Percentiles rank a stretch among this genome's conserved stretches.
These are phyloP conservation scores for Darksidea phi DNA, from an alignment of 495 filamentous ascomycete species.

Conservation along the genomic window DNA sequence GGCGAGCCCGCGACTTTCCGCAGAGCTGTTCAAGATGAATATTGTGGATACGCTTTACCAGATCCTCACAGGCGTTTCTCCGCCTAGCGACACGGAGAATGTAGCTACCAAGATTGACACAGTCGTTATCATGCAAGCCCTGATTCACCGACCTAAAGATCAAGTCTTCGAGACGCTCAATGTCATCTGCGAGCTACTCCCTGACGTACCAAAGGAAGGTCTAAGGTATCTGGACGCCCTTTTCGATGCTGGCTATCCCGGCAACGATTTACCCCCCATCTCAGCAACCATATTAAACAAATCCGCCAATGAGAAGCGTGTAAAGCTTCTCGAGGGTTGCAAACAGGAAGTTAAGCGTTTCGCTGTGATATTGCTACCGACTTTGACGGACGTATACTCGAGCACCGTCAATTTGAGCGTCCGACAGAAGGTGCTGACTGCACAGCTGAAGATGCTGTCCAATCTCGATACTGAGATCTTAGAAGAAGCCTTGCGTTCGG, in stretches of 20 bases:
- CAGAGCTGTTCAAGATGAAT: constrained; percentile 92
- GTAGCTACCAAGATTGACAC: constrained; percentile 89
- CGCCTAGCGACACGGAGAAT: constrained; percentile 76
- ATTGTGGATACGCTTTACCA: constrained; percentile 98
- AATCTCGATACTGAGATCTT: constrained; percentile 82
- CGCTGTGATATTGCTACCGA: constrained; percentile 91
- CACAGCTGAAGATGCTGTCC: constrained; percentile 98
- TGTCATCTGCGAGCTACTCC: constrained; percentile 94
- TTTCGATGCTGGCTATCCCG: constrained; percentile 50
- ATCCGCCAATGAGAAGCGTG: constrained; percentile 70
- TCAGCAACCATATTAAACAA: constrained; percentile 49
- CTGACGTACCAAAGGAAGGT: constrained; percentile 56
- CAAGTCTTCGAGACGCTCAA: constrained; percentile 97
- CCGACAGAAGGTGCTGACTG: constrained; percentile 92
- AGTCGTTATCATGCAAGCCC: constrained; percentile 96
- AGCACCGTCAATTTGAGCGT: constrained; percentile 98
- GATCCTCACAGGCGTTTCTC: constrained; percentile 93
- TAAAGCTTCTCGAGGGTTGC: constrained; percentile 74
- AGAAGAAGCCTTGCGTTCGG: constrained; percentile 80
- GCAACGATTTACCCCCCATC: constrained; percentile 41
- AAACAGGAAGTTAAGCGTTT: constrained; percentile 86
- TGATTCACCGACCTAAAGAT: constrained; percentile 95
- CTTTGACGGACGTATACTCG: constrained; percentile 93
- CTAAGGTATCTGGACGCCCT: constrained; percentile 56
- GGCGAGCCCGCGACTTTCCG: constrained; percentile 81